Base-by-base conservation (phyloP, 768 basidiomycete genomes). In the Leccinum boreale region DNA sequence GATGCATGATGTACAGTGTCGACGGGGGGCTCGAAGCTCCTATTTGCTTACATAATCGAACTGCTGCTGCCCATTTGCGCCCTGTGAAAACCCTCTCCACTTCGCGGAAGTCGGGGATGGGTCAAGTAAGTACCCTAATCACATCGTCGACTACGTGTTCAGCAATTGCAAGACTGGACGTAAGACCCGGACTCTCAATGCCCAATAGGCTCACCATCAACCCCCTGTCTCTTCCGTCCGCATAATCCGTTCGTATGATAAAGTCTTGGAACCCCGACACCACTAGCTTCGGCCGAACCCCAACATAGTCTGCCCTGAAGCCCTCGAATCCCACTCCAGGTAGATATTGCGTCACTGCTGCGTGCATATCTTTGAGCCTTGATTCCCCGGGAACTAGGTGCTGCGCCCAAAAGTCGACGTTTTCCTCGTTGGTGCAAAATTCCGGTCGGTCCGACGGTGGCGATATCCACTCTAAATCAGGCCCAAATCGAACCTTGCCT, bases 101-200 rank as follows among this genome's bases (percentile, higher is more conserved):
- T 26, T 26, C 26, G 26, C 8, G 26, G 26, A 26, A 26, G 1
- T 26, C 1, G 26, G 26, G 26, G 26, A 26, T 1, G 8, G 26
- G 26, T 26, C 26, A 26, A 26, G 26, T 26, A 26, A 26, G 2
- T 42, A 6, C 24, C 26, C 3, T 15, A 33, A 61, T 50, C 60
- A 88, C 68, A 62, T 85, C 81, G 52, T 86, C 83, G 8, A 87
- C 87, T 1, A 97, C 86, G 67, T 80, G 73, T 73, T 96, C 91
- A 2, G 90, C 96, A 35, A 96, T 88, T 4, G 91, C 94, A 62
- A 98, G 80, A 65, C 84, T 83, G 10, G 89, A 83, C 4, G 96
- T 98, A 68, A 98, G 73, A 0, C 96, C 96, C 0, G 96, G 96
- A 60, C 89, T 92, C 69, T 97, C 94, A 60, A 98, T 94, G 0